Base-by-base conservation (phyloP, 73 alveolate species). In the Breviolum minutum region DNA sequence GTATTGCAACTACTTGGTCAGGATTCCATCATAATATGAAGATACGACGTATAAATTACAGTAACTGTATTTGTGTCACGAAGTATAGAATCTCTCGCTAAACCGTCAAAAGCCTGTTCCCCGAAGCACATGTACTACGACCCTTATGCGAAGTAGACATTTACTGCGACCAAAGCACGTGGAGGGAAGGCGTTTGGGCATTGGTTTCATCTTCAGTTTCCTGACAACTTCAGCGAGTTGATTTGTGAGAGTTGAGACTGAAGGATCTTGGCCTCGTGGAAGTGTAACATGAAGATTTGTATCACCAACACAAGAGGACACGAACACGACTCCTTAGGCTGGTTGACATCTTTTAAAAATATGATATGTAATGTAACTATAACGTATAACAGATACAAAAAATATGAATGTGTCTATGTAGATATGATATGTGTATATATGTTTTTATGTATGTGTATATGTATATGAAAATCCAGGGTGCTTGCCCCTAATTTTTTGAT, bases 121-220 rank as follows among this genome's bases (percentile, higher is more conserved):
- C 54, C 81, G 8, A 60, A 20, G 81, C 81, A 20, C 4, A 3
- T 40, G 54, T 40, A 40, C 54, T 2, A 40, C 54, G 54, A 40
- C 54, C 54, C 54, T 40, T 40, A 40, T 40, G 54, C 5, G 54
- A 40, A 40, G 54, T 40, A 40, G 5, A 40, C 54, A 40, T 40
- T 40, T 40, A n/a, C 81, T 12, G 27, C 9, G 13, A 9, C 85
- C 68, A 22, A 73, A 89, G 40, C 81, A 24, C 98, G 98, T 92
- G 98, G 69, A 74, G 19, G 98, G 98, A 54, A 92, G 98, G 17
- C 98, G 71, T 80, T 76, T 92, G 61, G 90, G 98, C 81, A 48
- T 84, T 6, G 98, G 81, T 13, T 80, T 63, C 29, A 76, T 60
- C 90, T 73, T 48, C 89, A 92, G 62, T 40, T 73, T 80, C 90